Base-by-base conservation (phyloP, 176 grass and related monocot genomes). In the Oryza glaberrima region DNA sequence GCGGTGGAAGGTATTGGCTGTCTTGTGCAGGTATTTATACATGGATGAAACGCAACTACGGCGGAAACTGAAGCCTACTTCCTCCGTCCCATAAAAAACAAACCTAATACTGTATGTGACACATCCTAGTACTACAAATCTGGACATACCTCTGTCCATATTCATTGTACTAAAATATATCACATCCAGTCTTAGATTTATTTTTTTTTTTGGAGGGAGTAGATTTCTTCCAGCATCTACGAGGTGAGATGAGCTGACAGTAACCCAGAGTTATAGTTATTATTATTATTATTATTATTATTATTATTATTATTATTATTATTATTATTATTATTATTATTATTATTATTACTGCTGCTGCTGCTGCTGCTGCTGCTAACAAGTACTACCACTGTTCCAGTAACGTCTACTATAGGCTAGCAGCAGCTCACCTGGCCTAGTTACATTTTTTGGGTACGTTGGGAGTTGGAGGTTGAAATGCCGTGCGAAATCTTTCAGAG, bases 401-500 rank as follows among this genome's bases (percentile, higher is more conserved):
- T 11, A 11, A 34, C 58, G 11, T 14, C 69, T 36, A 25, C 68
- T 10, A 74, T 15, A 65, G 58, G 64, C 25, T 71, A 7, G 49
- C 78, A 23, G 9, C 70, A 9, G 70, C 70, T 76, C 72, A 72
- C 65, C 77, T 81, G 70, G 77, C 74, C 65, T 30, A 81, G 60
- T 78, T 85, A 70, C 65, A 40, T 32, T 32, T 44, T 44, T 1
- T 12, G 52, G 73, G 72, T 77, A 86, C 70, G 38, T 63, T 45
- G 83, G 83, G 65, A 16, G 83, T 72, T 82, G 88, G 83, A 86
- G 43, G 67, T 28, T 71, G 83, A 63, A 63, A 63, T 9, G 58
- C n/a, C 58, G 20, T 77, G 72, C n/a, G 4, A 58, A n/a, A 82
- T 52, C 72, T 52, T 47, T 75, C 69, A 16, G 17, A 23, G 9